phyloP scores from a whole-genome alignment of 2,329 filamentous ascomycete species.

The Penicillium crustosum region DNA sequence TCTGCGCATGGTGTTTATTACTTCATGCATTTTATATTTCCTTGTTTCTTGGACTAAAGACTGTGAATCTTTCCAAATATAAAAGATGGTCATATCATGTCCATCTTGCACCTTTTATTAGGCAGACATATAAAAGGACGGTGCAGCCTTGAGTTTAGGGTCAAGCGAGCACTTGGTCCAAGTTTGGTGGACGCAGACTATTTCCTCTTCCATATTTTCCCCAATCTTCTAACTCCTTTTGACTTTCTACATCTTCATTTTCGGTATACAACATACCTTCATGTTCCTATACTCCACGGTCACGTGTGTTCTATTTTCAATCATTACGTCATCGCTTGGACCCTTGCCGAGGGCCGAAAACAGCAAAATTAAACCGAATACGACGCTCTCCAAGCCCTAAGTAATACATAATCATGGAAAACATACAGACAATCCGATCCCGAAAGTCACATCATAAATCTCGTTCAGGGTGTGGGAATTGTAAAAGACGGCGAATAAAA shows the following conservation, averaged over 20 bases:
- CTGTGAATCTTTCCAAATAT: not conserved
- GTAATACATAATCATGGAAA: not conserved
- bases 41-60: no score
- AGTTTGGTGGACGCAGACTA: not conserved
- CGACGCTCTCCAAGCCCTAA: not conserved
- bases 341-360: not conserved
- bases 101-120: not conserved
- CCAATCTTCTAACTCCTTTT: not conserved
- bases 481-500: conserved; percentile 38
- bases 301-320: not conserved
- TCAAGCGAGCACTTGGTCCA: not conserved
- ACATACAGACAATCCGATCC: conserved; percentile 12
- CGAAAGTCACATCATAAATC: conserved; percentile 38
- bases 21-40: no score
- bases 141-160: not conserved
- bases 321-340: not conserved
- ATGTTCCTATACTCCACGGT: not conserved
- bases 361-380: conserved; percentile 3
- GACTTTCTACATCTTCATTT: not conserved
- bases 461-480: conserved; percentile 34
- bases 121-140: no score
- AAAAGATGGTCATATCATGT: not conserved
- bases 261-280: not conserved
- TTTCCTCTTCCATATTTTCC: not conserved
- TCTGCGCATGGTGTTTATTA: no score